Base-by-base conservation (phyloP, 257 asterid species). In the Paulownia fortunei region DNA sequence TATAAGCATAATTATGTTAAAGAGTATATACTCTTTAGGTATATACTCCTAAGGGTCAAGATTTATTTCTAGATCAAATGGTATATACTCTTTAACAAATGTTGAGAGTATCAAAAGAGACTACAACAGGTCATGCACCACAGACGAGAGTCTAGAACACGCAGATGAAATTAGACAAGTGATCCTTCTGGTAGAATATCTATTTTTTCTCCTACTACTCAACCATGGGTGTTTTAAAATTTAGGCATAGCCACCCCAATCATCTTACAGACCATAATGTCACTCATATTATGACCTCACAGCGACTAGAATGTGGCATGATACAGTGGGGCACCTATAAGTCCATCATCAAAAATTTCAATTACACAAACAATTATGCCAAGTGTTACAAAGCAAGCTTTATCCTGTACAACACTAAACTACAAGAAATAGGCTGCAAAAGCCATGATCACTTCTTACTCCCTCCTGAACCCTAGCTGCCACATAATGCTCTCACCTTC, bases 1-100 rank as follows among this genome's bases (percentile, higher is more conserved):
- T 37, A 46, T 30, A 34, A 63, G 73, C 77, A 78, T 30, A 69
- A 69, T 36, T 37, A 36, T 65, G 30, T 80, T n/a, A 60, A 18
- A 59, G 42, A 60, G 18, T 19, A 51, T 69, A 60, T 16, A 59
- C 56, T 4, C 46, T 4, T 0, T 10, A n/a, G n/a, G n/a, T n/a
- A n/a, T n/a, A n/a, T n/a, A n/a, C n/a, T n/a, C n/a, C n/a, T n/a
- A n/a, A n/a, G n/a, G n/a, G n/a, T n/a, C n/a, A n/a, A n/a, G n/a
- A n/a, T n/a, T n/a, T n/a, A n/a, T n/a, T n/a, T n/a, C n/a, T n/a
- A n/a, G n/a, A n/a, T n/a, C n/a, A n/a, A n/a, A n/a, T n/a, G n/a
- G 18, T 19, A 51, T 69, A 60, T 16, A 59, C 56, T 4, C 46
- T 4, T 0, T 10, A n/a, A n/a, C 54, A n/a, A 32, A 54, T 70